These are phyloP conservation scores for Rhododendron kiyosumense DNA, from an alignment of 148 eudicot genomes.

Conservation along the genomic window DNA sequence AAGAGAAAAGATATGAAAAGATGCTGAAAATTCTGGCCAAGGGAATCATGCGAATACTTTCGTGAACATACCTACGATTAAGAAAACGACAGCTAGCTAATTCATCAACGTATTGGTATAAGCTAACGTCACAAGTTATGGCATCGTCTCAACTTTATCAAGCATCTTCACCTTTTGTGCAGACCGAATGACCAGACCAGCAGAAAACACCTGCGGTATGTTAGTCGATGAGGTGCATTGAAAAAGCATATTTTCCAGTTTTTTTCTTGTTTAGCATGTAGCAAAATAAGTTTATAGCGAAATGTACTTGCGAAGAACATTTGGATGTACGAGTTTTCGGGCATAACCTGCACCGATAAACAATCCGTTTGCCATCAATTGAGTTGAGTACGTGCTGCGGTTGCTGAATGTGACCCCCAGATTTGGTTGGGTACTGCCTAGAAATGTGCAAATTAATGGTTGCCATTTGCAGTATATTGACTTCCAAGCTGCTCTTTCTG, in stretches of 20 bases:
- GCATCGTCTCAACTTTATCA: constrained; percentile 81
- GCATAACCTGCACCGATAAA: constrained; percentile 74
- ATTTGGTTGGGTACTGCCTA: constrained; percentile 68
- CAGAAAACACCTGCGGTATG: constrained; percentile 61
- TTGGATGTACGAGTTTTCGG: not conserved
- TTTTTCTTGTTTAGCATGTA: not conserved
- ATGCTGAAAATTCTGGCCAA: not conserved
- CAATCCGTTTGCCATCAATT: constrained; percentile 58
- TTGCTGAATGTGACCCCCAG: constrained; percentile 64
- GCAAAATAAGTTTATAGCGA: not conserved
- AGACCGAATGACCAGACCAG: constrained; percentile 61
- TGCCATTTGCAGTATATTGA: constrained; percentile 89
- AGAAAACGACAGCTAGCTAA: not conserved
- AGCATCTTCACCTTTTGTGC: constrained; percentile 75
- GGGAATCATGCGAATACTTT: not conserved
- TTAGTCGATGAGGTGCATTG: not conserved
- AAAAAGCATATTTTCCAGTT: not conserved
- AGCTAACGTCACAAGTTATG: constrained; percentile 24
- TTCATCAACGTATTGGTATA: not conserved
- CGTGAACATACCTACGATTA: not conserved
- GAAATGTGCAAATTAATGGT: constrained; percentile 65
- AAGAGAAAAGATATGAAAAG: not conserved
- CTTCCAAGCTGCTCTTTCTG: constrained; percentile 89
- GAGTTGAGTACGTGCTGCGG: constrained; percentile 45
- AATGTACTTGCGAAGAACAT: not conserved